Evolutionary conservation across 1,284 basidiomycete genomes (phyloP).

Genomic region (Gymnopus androsaceus): DNA sequence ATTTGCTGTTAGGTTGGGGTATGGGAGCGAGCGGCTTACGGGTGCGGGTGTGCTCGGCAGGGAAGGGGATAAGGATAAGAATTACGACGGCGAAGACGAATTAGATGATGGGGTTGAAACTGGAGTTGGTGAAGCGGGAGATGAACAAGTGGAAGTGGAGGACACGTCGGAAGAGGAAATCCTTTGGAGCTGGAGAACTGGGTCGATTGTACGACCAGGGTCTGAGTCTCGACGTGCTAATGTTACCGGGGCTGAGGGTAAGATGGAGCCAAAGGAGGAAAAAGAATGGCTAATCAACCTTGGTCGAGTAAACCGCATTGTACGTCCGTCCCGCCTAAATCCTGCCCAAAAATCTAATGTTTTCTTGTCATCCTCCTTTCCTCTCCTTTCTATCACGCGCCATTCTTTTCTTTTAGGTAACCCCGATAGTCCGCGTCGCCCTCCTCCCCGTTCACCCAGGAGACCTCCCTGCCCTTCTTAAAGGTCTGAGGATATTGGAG

Average conservation of each 20-base stretch:
- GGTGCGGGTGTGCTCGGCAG: constrained; percentile 68
- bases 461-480: constrained; percentile 92
- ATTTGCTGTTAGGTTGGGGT: constrained; percentile 67
- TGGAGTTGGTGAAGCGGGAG: constrained; percentile 32
- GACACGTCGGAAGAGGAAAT: too few relatives aligned
- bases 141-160: too few relatives aligned
- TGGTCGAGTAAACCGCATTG: constrained; percentile 73
- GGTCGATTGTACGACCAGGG: neutral
- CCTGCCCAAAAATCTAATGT: constrained; percentile 3
- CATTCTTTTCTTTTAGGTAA: too few relatives aligned
- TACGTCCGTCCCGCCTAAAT: constrained; percentile 39
- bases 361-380: neutral
- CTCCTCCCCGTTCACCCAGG: constrained; percentile 86
- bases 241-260: too few relatives aligned
- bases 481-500: constrained; percentile 86
- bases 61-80: constrained; percentile 87
- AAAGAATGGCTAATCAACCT: constrained; percentile 77
- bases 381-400: constrained; percentile 37
- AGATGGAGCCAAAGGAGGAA: too few relatives aligned
- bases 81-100: constrained; percentile 56
- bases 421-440: constrained; percentile 96
- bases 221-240: too few relatives aligned
- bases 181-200: neutral
- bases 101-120: constrained; percentile 32
- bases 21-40: neutral